Evolutionary conservation across 352 stramenopile species (phyloP).

Genomic region (Phytopythium sindhum): DNA sequence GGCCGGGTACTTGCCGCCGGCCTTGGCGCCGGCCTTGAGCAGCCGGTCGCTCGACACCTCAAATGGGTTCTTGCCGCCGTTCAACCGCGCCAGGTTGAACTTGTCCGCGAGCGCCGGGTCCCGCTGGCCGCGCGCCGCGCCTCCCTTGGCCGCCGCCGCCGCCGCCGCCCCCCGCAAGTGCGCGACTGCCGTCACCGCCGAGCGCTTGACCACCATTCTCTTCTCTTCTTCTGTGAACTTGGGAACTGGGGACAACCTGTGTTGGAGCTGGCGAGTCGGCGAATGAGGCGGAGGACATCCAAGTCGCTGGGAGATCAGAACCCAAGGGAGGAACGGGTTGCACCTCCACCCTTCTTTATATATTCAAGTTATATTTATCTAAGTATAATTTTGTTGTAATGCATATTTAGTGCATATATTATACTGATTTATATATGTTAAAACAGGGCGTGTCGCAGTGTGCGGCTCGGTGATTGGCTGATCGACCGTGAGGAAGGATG

Average conservation of each 20-base stretch:
- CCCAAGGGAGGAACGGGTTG: neutral
- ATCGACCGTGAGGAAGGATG: neutral
- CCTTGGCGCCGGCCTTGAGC: slow-evolving; percentile 27
- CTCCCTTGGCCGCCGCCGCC: neutral
- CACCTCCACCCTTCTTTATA: no score
- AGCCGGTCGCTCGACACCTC: slow-evolving; percentile 54
- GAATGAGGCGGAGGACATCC: neutral
- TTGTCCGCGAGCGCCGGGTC: slow-evolving; percentile 44
- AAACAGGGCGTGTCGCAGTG: neutral
- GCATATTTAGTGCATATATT: no score
- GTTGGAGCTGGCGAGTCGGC: neutral
- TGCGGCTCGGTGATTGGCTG: neutral
- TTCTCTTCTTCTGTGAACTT: neutral
- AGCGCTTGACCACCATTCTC: slow-evolving; percentile 1
- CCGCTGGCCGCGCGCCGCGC: slow-evolving; percentile 15
- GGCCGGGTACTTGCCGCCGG: slow-evolving; percentile 5
- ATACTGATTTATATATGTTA: neutral
- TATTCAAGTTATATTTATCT: no score
- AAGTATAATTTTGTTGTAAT: no score
- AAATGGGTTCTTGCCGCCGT: slow-evolving; percentile 70
- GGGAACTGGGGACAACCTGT: neutral
- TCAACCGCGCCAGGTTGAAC: slow-evolving; percentile 62
- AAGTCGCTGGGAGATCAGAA: neutral
- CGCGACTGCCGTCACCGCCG: neutral
- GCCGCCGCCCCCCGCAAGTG: neutral